Base-by-base conservation (phyloP, 1,284 basidiomycete species). In the Fomes fomentarius region DNA sequence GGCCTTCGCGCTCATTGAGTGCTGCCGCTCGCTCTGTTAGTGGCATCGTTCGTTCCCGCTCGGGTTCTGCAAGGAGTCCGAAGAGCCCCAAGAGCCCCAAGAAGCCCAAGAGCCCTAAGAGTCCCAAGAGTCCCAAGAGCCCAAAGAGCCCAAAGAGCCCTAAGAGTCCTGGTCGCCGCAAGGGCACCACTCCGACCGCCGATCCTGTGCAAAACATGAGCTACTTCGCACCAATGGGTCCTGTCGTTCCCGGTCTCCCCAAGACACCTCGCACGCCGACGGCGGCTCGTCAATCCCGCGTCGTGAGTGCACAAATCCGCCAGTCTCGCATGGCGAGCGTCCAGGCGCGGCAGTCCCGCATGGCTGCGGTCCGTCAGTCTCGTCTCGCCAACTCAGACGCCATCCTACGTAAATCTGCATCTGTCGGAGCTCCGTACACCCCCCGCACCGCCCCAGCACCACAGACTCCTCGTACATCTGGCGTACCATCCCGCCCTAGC, bases 201-300 rank as follows among this genome's bases (percentile, higher is more conserved):
- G 40, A 31, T 30, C 37, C 56, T 10, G 17, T 19, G 28, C 42
- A 43, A 30, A 39, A 37, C 30, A 37, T 38, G 25, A 41, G 48
- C 52, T 61, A 50, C 45, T 33, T 48, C 31, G 25, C 47, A 3
- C 50, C 50, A 8, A 21, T 50, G 11, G 34, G 42, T 5, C 33
- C 52, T 4, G 30, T 28, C 12, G 42, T 44, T 10, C 28, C 15
- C 8, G 53, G 59, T 4, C 48, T 58, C 9, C 56, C 59, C 17
- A 24, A 37, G 37, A 54, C 56, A 15, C 56, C 59, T 8, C 56
- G 56, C 8, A 54, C 56, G 28, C 49, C 59, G 25, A 50, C 56
- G n/a, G 52, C 56, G 10, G 39, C 55, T 11, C 56, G 53, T 12
- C 53, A 39, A 14, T 55, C 59, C 11, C 56, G 53, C 42, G 35